phyloP scores from a whole-genome alignment of 2,329 filamentous ascomycete genomes.

The Tolypocladium tundrense region DNA sequence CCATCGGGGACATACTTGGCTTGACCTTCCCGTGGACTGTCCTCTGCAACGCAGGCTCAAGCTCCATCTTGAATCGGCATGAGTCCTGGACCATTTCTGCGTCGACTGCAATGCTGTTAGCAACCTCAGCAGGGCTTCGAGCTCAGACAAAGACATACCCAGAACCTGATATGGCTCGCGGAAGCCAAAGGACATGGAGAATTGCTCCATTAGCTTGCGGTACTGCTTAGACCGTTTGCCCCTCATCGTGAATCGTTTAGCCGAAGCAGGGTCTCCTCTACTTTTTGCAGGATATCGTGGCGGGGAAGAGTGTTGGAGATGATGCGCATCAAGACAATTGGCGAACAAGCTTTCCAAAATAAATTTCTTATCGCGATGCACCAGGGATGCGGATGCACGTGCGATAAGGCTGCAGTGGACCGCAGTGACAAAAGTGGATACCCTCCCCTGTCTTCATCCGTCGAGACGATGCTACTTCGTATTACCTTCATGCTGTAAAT shows the following conservation, averaged over 20 bases:
- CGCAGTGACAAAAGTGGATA: neutral
- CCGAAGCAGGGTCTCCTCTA: neutral
- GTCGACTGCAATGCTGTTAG: slow-evolving; percentile 46
- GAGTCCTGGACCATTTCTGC: slow-evolving; percentile 77
- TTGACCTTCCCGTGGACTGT: slow-evolving; percentile 84
- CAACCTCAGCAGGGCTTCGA: neutral
- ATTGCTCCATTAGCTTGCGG: slow-evolving; percentile 86
- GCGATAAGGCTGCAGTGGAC: slow-evolving; percentile 17
- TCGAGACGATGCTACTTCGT: neutral
- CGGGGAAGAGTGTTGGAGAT: neutral
- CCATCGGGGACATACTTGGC: slow-evolving; percentile 46
- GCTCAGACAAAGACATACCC: slow-evolving; percentile 30
- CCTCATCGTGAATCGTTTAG: slow-evolving; percentile 26
- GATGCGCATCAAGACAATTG: neutral
- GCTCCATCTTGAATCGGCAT: slow-evolving; percentile 78
- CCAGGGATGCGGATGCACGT: slow-evolving; percentile 15
- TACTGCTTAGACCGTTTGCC: slow-evolving; percentile 45
- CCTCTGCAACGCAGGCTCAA: slow-evolving; percentile 64
- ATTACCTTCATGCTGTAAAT: neutral
- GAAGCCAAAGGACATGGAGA: slow-evolving; percentile 78
- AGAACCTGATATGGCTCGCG: slow-evolving; percentile 91
- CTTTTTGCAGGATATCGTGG: neutral
- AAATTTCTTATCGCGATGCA: slow-evolving; percentile 28
- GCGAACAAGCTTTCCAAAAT: slow-evolving; percentile 16
- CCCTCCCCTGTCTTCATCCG: neutral